phyloP scores from a whole-genome alignment of 2,329 filamentous ascomycete genomes.

The Pestalotiopsis sp. region DNA sequence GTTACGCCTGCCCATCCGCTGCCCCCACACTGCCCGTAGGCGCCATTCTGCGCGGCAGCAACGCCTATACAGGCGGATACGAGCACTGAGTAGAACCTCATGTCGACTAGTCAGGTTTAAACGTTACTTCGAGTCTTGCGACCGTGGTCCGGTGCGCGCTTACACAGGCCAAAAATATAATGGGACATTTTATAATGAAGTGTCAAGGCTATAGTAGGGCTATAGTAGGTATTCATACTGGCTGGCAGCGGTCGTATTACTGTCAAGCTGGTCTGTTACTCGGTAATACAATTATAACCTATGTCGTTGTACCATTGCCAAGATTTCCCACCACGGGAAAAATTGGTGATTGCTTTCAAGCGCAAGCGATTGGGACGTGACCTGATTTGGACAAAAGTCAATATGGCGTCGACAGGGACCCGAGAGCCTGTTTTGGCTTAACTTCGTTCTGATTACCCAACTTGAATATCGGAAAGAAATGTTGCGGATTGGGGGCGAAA shows the following conservation, averaged over 20 bases:
- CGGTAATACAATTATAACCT: neutral
- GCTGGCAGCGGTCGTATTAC: too few relatives aligned
- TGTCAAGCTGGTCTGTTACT: neutral
- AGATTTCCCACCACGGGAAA: neutral
- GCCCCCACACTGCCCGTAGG: slow-evolving; percentile 38
- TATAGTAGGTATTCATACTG: too few relatives aligned
- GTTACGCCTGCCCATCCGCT: slow-evolving; percentile 32
- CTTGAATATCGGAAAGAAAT: neutral
- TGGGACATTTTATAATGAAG: neutral
- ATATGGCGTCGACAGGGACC: neutral
- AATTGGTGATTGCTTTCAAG: too few relatives aligned
- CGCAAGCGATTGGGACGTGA: neutral
- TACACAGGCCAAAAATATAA: neutral
- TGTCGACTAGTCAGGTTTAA: neutral
- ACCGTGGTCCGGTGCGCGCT: neutral
- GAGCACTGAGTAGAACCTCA: neutral
- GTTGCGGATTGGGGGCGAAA: neutral
- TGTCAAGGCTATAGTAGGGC: too few relatives aligned
- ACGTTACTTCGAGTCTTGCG: too few relatives aligned
- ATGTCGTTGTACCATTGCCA: neutral
- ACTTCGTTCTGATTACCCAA: neutral
- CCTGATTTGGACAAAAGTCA: neutral
- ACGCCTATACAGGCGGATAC: neutral
- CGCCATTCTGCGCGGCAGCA: slow-evolving; percentile 20
- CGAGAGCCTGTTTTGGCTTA: neutral